Conservation (phyloP, 441 rosid genomes). For the Melastoma candidum region DNA sequence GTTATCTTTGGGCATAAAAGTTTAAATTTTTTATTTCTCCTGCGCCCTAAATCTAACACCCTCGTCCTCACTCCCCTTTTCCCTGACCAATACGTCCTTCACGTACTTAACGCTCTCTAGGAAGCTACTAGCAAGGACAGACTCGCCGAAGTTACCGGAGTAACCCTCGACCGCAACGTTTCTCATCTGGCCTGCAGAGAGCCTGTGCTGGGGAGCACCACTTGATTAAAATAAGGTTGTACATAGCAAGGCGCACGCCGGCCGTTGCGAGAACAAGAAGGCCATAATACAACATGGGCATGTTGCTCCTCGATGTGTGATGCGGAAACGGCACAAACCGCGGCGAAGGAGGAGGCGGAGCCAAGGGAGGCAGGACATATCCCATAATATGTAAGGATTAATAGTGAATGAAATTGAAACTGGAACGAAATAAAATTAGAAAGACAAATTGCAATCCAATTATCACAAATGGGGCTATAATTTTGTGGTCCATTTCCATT, state of each 20-base stretch:
- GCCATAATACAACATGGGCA: conserved; percentile 44
- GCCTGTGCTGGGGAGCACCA: conserved; percentile 25
- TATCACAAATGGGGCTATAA: too few relatives aligned
- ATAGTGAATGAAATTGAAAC: neutral
- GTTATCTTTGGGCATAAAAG: too few relatives aligned
- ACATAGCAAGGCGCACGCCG: conserved; percentile 23
- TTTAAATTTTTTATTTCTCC: too few relatives aligned
- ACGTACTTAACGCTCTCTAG: conserved; percentile 34
- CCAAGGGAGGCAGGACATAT: conserved; percentile 8
- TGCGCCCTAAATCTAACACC: too few relatives aligned
- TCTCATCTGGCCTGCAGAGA: conserved; percentile 5
- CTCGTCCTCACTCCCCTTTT: conserved; percentile 20
- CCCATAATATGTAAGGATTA: conserved; percentile 12
- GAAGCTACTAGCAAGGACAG: conserved; percentile 11
- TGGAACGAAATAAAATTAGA: too few relatives aligned
- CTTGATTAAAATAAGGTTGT: conserved; percentile 34
- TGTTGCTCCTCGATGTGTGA: conserved; percentile 12
- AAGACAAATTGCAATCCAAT: too few relatives aligned
- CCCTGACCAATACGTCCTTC: conserved; percentile 18
- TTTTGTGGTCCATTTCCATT: too few relatives aligned
- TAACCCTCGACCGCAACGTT: conserved; percentile 14
- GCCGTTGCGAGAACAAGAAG: conserved; percentile 37
- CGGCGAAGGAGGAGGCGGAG: neutral
- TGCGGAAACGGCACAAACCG: neutral
- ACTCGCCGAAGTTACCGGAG: conserved; percentile 17